phyloP scores from a whole-genome alignment of 2,329 filamentous ascomycete species.

The Xylaria polymorpha region DNA sequence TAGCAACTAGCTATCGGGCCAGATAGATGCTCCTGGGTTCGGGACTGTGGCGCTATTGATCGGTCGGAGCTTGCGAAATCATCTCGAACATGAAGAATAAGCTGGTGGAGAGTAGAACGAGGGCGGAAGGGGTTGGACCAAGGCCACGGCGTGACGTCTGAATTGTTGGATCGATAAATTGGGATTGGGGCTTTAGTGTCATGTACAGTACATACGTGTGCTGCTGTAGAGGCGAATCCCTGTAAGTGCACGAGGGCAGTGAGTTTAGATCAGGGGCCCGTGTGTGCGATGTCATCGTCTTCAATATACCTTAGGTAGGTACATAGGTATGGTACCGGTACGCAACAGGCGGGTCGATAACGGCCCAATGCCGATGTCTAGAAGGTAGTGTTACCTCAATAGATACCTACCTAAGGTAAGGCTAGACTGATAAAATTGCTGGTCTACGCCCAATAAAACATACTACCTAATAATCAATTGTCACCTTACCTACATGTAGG shows the following conservation, averaged over 20 bases:
- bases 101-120: not conserved
- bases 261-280: not conserved
- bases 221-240: slow-evolving; percentile 18
- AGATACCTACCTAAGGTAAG: not conserved
- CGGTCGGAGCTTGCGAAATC: slow-evolving; percentile 38
- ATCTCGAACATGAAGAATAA: slow-evolving; percentile 41
- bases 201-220: not conserved
- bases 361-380: no score
- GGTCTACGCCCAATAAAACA: no score
- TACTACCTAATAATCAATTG: no score
- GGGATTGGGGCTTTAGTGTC: slow-evolving; percentile 15
- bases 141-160: slow-evolving; percentile 14
- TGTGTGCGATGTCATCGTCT: slow-evolving; percentile 26
- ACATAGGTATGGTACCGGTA: no score
- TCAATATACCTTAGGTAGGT: no score
- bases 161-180: slow-evolving; percentile 9
- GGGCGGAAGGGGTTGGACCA: slow-evolving; percentile 6
- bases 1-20: slow-evolving; percentile 37
- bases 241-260: slow-evolving; percentile 16
- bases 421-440: no score
- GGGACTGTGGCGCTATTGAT: slow-evolving; percentile 43
- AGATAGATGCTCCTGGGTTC: slow-evolving; percentile 35
- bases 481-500: no score
- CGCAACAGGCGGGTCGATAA: no score
- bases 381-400: no score